Percentiles rank a stretch among this genome's conserved stretches.
Evolutionary conservation across 2,329 filamentous ascomycete genomes (phyloP).

Genomic region (Verticillium longisporum): DNA sequence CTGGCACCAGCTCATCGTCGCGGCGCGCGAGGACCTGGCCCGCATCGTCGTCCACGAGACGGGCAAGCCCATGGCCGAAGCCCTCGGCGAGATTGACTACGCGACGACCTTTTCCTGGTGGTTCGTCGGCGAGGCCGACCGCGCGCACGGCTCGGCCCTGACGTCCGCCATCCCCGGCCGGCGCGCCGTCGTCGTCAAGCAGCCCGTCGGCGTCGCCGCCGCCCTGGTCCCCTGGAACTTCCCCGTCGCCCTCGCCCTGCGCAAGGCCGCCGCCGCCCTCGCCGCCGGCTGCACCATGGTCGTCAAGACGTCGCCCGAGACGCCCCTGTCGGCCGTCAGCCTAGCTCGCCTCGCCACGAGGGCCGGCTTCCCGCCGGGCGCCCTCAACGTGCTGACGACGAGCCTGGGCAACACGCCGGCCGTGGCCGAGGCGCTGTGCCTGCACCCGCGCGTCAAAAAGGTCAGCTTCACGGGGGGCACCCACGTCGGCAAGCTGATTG

Average conservation of each 20-base stretch:
- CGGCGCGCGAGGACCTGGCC: conserved; percentile 28
- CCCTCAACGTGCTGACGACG: conserved; percentile 47
- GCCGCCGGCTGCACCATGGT: conserved; percentile 74
- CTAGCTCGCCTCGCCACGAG: conserved; percentile 60
- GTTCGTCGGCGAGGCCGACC: conserved; percentile 47
- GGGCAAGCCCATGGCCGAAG: conserved; percentile 49
- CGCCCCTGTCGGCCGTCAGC: conserved; percentile 65
- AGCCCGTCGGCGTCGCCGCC: conserved; percentile 27
- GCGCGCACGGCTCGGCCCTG: conserved; percentile 51
- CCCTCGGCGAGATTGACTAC: conserved; percentile 49
- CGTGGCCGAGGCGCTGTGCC: conserved; percentile 38
- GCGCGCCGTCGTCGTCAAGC: conserved; percentile 63
- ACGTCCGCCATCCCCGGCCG: conserved; percentile 54
- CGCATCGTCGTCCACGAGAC: conserved; percentile 39
- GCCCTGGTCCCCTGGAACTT: conserved; percentile 50
- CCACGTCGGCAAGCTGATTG: conserved; percentile 60
- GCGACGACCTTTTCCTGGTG: conserved; percentile 47
- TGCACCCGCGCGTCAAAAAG: conserved; percentile 45
- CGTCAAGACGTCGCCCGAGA: conserved; percentile 66
- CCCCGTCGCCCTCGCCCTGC: conserved; percentile 42
- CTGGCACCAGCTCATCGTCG: conserved; percentile 29
- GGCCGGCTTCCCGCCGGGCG: conserved; percentile 70
- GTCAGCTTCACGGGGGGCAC: conserved; percentile 75
- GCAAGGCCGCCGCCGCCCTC: conserved; percentile 46
- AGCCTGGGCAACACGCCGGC: conserved; percentile 34